Conservation (phyloP, 768 basidiomycete genomes). For the Gymnopilus junonius region DNA sequence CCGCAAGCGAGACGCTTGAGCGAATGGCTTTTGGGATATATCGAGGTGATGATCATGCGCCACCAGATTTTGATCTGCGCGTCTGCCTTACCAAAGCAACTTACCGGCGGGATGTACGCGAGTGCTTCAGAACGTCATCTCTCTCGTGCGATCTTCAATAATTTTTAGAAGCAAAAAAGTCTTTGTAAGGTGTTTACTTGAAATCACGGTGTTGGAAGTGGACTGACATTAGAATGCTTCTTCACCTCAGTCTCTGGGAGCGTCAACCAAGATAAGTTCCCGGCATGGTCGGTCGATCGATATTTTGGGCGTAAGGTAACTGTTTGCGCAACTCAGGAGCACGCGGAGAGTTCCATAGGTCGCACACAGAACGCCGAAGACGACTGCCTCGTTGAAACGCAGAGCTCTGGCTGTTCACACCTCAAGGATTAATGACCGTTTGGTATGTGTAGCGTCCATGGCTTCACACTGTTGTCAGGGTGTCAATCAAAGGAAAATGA, state of each 20-base stretch:
- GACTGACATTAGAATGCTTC: slow-evolving; percentile 1
- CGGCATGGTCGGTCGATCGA: slow-evolving; percentile 2
- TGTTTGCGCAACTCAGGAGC: slow-evolving; percentile 1
- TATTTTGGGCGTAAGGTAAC: not conserved
- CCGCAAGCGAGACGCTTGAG: slow-evolving; percentile 15
- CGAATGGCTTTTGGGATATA: slow-evolving; percentile 7
- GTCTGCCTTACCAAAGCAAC: slow-evolving; percentile 6
- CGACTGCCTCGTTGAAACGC: slow-evolving; percentile 1
- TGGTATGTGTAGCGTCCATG: slow-evolving; percentile 3
- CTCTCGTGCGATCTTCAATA: not conserved
- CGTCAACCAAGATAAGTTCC: not conserved
- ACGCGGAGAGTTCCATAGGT: not conserved
- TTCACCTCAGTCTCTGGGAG: slow-evolving; percentile 3
- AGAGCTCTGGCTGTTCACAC: not conserved
- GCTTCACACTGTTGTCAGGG: slow-evolving; percentile 13
- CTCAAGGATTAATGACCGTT: slow-evolving; percentile 1
- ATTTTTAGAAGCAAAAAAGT: not conserved
- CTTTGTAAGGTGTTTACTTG: not conserved
- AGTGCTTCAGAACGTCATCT: not conserved
- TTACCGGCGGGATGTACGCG: slow-evolving; percentile 14
- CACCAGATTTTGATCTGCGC: slow-evolving; percentile 15
- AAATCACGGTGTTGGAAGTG: slow-evolving; percentile 5
- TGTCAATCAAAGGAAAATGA: slow-evolving; percentile 6
- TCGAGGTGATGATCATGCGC: slow-evolving; percentile 14
- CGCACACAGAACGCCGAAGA: not conserved